Percentiles rank a stretch among this genome's conserved stretches.
Conservation (phyloP, 1,284 basidiomycete genomes). For the Moesziomyces aphidis region DNA sequence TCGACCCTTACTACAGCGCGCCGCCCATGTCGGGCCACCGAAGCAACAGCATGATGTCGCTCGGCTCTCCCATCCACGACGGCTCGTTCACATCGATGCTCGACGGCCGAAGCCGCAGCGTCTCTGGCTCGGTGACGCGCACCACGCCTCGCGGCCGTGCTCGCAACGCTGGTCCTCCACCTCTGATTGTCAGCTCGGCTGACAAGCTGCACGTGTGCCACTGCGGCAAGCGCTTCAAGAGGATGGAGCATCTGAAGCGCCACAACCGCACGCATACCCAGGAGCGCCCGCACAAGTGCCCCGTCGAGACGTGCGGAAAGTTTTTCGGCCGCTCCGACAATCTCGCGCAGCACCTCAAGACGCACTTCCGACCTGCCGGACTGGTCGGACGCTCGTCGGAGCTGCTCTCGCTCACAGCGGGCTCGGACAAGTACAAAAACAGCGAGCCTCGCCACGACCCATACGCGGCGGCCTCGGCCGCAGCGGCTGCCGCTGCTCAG, state of each 20-base stretch:
- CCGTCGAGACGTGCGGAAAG: slow-evolving; percentile 64
- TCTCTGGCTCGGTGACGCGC: slow-evolving; percentile 38
- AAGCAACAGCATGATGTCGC: slow-evolving; percentile 55
- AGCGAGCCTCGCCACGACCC: slow-evolving; percentile 59
- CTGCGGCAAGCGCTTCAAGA: slow-evolving; percentile 66
- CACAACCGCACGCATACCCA: slow-evolving; percentile 67
- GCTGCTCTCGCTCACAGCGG: slow-evolving; percentile 38
- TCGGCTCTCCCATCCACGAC: slow-evolving; percentile 43
- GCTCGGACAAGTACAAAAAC: slow-evolving; percentile 34
- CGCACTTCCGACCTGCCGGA: slow-evolving; percentile 61
- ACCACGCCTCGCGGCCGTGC: slow-evolving; percentile 42
- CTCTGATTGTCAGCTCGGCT: slow-evolving; percentile 65
- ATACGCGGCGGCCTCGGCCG: slow-evolving; percentile 55
- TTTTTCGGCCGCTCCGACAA: slow-evolving; percentile 66
- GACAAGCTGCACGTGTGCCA: slow-evolving; percentile 66
- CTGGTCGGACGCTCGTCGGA: slow-evolving; percentile 51
- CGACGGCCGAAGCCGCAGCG: slow-evolving; percentile 33
- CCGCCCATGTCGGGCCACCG: slow-evolving; percentile 51
- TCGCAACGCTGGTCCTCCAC: slow-evolving; percentile 54
- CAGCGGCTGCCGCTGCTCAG: slow-evolving; percentile 45
- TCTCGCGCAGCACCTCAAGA: slow-evolving; percentile 66
- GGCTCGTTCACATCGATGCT: slow-evolving; percentile 34
- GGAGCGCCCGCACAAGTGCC: slow-evolving; percentile 64
- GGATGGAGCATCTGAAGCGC: slow-evolving; percentile 67
- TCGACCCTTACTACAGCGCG: slow-evolving; percentile 50